Evolutionary conservation across 2,329 filamentous ascomycete genomes (phyloP), one percentile per base, ranked within the genome.

Genomic region (Tolypocladium paradoxum): DNA sequence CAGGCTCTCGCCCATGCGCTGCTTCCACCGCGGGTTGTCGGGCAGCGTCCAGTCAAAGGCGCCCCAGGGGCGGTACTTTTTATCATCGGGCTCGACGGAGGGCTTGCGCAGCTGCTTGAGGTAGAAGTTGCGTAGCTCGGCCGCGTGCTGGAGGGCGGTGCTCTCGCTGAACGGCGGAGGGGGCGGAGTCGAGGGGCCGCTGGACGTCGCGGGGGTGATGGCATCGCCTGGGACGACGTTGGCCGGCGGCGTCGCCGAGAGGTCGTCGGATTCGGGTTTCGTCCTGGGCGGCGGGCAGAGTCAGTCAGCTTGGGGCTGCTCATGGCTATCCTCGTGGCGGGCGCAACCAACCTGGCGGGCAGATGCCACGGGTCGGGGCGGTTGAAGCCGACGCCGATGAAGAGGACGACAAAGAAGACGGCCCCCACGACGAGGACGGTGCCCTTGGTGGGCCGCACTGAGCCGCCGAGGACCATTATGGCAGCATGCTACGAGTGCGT

Each of bases 1-100:
- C 8, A 75, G 59, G 2, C 71, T 64, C 57, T 71, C 62, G 50
- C 70, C 67, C 38, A 74, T 57, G 9, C 61, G 53, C 38, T 67
- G 54, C 11, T 60, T 65, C 60, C 69, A 73, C n/a, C 63, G 60
- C 20, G 61, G 49, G 3, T 54, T 53, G 7, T 56, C 61, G 7
- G 62, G 56, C 9, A 71, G 62, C 11, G 64, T 57, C 58, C 61
- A 65, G 27, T 68, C 61, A 43, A 68, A 65, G 31, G 65, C 68
- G 34, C 68, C 66, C 9, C 56, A 68, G 0, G 63, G 63, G 14
- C 59, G 53, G 58, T 69, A 72, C 16, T 34, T 56, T 7, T 53
- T 49, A 0, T 61, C 49, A 47, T 62, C 56, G 36, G 67, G 64
- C 47, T 57, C 54, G 54, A 66, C 55, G 2, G 58, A 60, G 6